Base-by-base conservation (phyloP, 1,284 basidiomycete genomes). In the Meira miltonrushii region DNA sequence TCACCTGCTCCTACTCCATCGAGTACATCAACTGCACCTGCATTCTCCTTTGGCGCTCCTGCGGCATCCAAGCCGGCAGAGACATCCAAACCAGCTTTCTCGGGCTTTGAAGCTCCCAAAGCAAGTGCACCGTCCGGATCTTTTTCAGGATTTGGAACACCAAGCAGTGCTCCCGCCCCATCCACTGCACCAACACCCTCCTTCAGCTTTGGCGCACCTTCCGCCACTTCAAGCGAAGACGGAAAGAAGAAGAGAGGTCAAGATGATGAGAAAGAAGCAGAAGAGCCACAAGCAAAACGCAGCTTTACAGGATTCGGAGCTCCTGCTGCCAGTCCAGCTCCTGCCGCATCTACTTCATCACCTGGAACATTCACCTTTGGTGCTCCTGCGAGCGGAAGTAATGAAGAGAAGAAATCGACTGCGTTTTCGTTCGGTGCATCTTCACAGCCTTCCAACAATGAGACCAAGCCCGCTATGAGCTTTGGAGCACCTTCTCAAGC, bases 201-300 rank as follows among this genome's bases (percentile, higher is more conserved):
- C 5, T 67, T 69, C 61, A 67, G 54, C 59, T 69, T 69, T 41
- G 67, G 65, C 3, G 37, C 65, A 15, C 62, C 65, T 38, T 15
- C 61, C 7, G 60, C 21, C 58, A 61, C 5, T 55, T 61, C 12
- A 55, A 39, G 3, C n/a, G 65, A 64, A 52, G 12, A 23, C 10
- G 41, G 4, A 6, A n/a, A 43, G n/a, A 43, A 43, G 6, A 21
- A 43, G n/a, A 43, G n/a, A 15, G 41, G 19, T 13, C 17, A 23
- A 2, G 12, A 12, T 5, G 17, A 17, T 4, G 23, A 5, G 7
- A 6, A 23, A 48, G 21, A 23, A 19, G 17, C 2, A n/a, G 17
- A 48, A 19, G 13, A 43, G 11, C 40, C 40, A 8, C 17, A 48
- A 15, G 46, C 13, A n/a, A 17, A 23, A 21, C n/a, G 25, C n/a